phyloP scores from a whole-genome alignment of 805 yeast genomes.

The Candida qinlingensis region DNA sequence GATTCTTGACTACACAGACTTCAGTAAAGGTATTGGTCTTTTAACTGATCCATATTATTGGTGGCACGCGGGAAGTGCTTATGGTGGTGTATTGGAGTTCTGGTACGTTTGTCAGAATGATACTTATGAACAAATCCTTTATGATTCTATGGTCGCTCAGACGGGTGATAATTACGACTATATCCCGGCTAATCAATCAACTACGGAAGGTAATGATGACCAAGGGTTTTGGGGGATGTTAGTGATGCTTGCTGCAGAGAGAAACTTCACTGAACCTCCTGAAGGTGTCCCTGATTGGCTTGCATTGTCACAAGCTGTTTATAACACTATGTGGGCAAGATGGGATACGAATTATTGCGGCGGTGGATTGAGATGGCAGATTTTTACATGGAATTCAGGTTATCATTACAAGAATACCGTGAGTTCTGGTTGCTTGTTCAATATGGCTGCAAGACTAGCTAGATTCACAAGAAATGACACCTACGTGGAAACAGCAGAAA shows the following conservation, averaged over 20 bases:
- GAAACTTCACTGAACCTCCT: slow-evolving; percentile 47
- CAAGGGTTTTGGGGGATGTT: slow-evolving; percentile 71
- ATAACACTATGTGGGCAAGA: slow-evolving; percentile 55
- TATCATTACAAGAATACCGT: slow-evolving; percentile 62
- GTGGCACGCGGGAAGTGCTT: slow-evolving; percentile 93
- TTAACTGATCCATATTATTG: slow-evolving; percentile 59
- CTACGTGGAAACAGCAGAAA: slow-evolving; percentile 49
- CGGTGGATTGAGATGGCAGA: slow-evolving; percentile 73
- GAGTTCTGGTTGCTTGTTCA: slow-evolving; percentile 58
- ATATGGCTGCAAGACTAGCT: slow-evolving; percentile 58
- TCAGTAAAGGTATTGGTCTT: slow-evolving; percentile 80
- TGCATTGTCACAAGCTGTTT: slow-evolving; percentile 54
- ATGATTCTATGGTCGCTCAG: slow-evolving; percentile 45
- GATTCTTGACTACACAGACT: slow-evolving; percentile 50
- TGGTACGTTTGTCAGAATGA: slow-evolving; percentile 65
- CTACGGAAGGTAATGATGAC: slow-evolving; percentile 69
- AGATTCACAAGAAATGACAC: slow-evolving; percentile 52
- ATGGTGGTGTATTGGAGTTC: slow-evolving; percentile 62
- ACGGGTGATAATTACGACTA: slow-evolving; percentile 46
- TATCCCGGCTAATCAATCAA: slow-evolving; percentile 55
- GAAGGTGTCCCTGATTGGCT: slow-evolving; percentile 47
- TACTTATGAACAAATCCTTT: slow-evolving; percentile 52
- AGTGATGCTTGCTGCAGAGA: slow-evolving; percentile 57
- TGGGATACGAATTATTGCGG: slow-evolving; percentile 54
- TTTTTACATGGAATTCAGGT: slow-evolving; percentile 65